phyloP scores from a whole-genome alignment of 352 stramenopile species.

The Blastocystis sp. region DNA sequence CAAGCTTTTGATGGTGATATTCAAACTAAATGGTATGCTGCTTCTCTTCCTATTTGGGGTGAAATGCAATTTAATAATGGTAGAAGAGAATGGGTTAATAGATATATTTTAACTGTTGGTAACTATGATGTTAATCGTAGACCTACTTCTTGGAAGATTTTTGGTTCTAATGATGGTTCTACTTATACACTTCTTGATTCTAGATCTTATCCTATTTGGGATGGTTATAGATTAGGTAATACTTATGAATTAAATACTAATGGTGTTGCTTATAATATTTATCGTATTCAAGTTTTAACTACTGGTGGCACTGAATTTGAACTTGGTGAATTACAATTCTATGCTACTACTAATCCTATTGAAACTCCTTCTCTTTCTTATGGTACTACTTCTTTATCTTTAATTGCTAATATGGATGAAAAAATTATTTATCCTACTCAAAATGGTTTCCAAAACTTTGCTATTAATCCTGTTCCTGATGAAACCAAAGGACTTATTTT shows the following conservation, averaged over 20 bases:
- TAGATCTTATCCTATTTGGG: too few species aligned
- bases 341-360: too few species aligned
- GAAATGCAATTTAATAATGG: not conserved
- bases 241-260: too few species aligned
- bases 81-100: constrained; percentile 23
- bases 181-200: constrained; percentile 4
- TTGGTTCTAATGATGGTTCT: constrained; percentile 12
- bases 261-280: too few species aligned
- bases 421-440: not conserved
- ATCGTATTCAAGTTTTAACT: too few species aligned
- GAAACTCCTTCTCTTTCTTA: constrained; percentile 11
- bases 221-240: too few species aligned
- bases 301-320: not conserved
- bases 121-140: not conserved
- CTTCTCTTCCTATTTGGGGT: constrained; percentile 3
- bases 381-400: not conserved
- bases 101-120: constrained; percentile 1
- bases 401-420: constrained; percentile 8
- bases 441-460: constrained; percentile 13
- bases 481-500: constrained; percentile 12
- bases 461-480: not conserved
- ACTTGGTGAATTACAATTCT: constrained; percentile 2
- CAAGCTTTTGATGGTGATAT: constrained; percentile 12
- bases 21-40: constrained; percentile 12
- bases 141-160: constrained; percentile 1